A percentile compares a stretch with the other conserved stretches of the same genome.
Evolutionary conservation across 2,329 filamentous ascomycete genomes (phyloP).

Genomic region (Aspergillus fructus): DNA sequence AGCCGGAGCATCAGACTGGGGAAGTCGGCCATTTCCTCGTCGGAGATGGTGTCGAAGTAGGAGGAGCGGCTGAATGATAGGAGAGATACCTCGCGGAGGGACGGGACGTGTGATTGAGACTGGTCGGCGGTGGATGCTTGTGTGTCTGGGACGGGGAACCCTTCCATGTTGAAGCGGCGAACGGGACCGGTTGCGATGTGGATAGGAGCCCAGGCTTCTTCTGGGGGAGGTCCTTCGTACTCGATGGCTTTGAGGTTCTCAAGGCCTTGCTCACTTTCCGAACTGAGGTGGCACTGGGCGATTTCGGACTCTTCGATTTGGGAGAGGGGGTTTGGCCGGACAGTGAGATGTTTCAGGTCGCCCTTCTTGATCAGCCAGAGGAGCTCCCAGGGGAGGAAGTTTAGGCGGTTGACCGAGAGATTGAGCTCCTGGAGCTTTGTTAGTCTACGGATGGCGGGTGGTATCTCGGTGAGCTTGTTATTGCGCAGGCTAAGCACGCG

Average conservation of each 20-base stretch:
- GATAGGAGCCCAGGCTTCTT: constrained; percentile 36
- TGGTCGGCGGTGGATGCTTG: not conserved
- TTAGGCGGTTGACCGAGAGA: constrained; percentile 44
- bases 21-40: constrained; percentile 34
- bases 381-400: constrained; percentile 47
- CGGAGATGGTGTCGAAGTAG: constrained; percentile 36
- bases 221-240: constrained; percentile 27
- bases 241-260: constrained; percentile 16
- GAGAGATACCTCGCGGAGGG: constrained; percentile 45
- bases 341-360: constrained; percentile 38
- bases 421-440: constrained; percentile 46
- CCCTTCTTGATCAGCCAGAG: constrained; percentile 40
- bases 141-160: constrained; percentile 20
- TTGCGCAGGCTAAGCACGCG: constrained; percentile 47
- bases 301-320: constrained; percentile 31
- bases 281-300: constrained; percentile 31
- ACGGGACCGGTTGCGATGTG: constrained; percentile 37
- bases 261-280: not conserved
- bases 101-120: constrained; percentile 30
- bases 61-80: constrained; percentile 38
- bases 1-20: constrained; percentile 36
- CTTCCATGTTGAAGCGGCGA: constrained; percentile 36
- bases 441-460: constrained; percentile 41
- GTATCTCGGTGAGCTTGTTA: constrained; percentile 45
- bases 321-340: constrained; percentile 42